These are phyloP conservation scores for Xylaria sp. DNA, from an alignment of 2,329 filamentous ascomycete genomes.

Conservation along the genomic window DNA sequence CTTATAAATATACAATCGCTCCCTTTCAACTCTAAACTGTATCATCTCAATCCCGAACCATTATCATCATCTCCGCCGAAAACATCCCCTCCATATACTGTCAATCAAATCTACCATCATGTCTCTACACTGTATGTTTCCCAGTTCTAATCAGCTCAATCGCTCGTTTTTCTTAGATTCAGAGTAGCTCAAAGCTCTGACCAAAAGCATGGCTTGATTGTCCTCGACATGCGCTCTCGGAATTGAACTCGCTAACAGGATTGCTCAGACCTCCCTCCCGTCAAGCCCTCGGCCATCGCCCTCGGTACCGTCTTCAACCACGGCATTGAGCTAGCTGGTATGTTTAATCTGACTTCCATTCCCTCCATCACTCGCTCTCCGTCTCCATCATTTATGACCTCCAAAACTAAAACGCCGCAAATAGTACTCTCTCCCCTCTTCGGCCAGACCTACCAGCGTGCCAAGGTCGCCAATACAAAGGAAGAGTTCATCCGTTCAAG, in stretches of 20 bases:
- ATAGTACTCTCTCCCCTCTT: slow-evolving; percentile 85
- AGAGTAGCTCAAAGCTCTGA: background rate
- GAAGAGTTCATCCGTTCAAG: slow-evolving; percentile 96
- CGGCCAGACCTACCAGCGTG: slow-evolving; percentile 92
- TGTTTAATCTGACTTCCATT: slow-evolving; percentile 27
- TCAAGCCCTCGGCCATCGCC: slow-evolving; percentile 98
- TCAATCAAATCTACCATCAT: slow-evolving; percentile 52
- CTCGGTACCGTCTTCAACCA: slow-evolving; percentile 97
- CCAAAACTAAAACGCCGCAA: slow-evolving; percentile 9
- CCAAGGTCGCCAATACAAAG: slow-evolving; percentile 90
- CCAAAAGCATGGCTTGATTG: background rate
- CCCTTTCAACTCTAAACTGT: slow-evolving; percentile 14
- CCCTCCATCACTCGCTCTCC: background rate
- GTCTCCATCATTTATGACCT: background rate
- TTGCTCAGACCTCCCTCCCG: slow-evolving; percentile 69
- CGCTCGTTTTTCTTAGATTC: background rate
- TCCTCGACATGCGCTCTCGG: background rate
- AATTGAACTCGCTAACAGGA: background rate
- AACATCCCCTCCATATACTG: slow-evolving; percentile 19
- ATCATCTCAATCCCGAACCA: slow-evolving; percentile 2
- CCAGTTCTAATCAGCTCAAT: background rate
- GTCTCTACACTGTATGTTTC: slow-evolving; percentile 68
- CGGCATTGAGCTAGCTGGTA: slow-evolving; percentile 79
- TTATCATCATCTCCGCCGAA: background rate
- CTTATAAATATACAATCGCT: slow-evolving; percentile 30